Evolutionary conservation across 306 rosid genomes (phyloP).

Genomic region (Cyclanthera cordifolia): DNA sequence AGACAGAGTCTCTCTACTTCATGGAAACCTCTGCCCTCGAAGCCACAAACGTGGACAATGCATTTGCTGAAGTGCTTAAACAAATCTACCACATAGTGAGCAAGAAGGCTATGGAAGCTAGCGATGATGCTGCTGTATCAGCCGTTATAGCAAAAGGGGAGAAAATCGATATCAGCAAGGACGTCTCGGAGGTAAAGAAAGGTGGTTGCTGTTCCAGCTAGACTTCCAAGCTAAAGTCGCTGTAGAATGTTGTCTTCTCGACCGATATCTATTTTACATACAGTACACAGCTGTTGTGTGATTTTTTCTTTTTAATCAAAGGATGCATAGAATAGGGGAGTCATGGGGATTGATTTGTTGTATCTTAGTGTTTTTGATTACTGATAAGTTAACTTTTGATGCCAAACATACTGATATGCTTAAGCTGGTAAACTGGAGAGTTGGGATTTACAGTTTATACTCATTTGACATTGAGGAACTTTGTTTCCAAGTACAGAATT

Average conservation of each 20-base stretch:
- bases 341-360: background rate
- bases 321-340: slow-evolving; percentile 4
- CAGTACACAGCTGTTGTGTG: slow-evolving; percentile 20
- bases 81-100: slow-evolving; percentile 36
- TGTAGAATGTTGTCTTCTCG: slow-evolving; percentile 7
- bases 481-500: background rate
- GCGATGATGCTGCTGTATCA: slow-evolving; percentile 26
- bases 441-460: background rate
- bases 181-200: slow-evolving; percentile 38
- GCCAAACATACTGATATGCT: background rate
- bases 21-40: slow-evolving; percentile 56
- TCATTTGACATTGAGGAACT: background rate
- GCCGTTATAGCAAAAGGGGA: slow-evolving; percentile 37
- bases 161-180: slow-evolving; percentile 36
- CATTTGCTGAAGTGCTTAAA: slow-evolving; percentile 39
- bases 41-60: slow-evolving; percentile 37
- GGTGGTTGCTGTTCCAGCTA: slow-evolving; percentile 43
- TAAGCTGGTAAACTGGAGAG: background rate
- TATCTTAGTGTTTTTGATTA: background rate
- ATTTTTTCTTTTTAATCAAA: slow-evolving; percentile 15
- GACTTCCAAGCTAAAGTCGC: background rate
- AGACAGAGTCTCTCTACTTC: slow-evolving; percentile 41
- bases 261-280: background rate
- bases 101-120: slow-evolving; percentile 38
- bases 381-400: slow-evolving; percentile 7